Percentiles rank a stretch among this genome's conserved stretches.
These are phyloP conservation scores for Talaromyces adpressus DNA, from an alignment of 495 filamentous ascomycete species.

Conservation along the genomic window DNA sequence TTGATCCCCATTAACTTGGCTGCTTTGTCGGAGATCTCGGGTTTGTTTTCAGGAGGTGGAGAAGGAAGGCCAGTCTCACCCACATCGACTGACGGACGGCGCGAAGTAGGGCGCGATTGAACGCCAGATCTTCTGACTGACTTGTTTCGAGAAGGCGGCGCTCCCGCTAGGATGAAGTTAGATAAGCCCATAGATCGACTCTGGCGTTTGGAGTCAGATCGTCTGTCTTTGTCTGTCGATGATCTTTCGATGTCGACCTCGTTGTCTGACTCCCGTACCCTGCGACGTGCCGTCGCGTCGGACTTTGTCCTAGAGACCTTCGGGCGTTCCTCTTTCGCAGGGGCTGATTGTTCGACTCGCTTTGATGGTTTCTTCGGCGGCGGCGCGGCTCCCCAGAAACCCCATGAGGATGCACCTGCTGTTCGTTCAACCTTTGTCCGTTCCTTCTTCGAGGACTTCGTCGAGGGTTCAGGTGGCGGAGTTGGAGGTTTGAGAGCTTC, in stretches of 20 bases:
- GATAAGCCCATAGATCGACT: constrained; percentile 42
- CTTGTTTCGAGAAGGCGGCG: constrained; percentile 43
- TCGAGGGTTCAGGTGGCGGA: constrained; percentile 44
- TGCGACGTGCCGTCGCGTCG: constrained; percentile 25
- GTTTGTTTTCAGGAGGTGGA: constrained; percentile 45
- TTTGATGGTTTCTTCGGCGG: constrained; percentile 42
- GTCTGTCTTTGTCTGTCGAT: constrained; percentile 46
- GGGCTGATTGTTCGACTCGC: constrained; percentile 22
- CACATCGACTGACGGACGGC: constrained; percentile 44
- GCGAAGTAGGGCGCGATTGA: constrained; percentile 32
- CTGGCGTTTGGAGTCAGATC: constrained; percentile 35
- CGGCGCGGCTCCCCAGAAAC: constrained; percentile 48
- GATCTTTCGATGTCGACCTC: constrained; percentile 45
- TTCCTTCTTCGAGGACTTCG: constrained; percentile 49
- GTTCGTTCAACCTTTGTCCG: constrained; percentile 48
- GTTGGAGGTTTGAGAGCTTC: constrained; percentile 37
- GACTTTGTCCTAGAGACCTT: constrained; percentile 44
- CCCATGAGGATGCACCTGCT: constrained; percentile 45
- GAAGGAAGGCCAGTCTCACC: constrained; percentile 42
- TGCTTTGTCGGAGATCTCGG: constrained; percentile 46
- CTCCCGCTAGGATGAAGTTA: constrained; percentile 43
- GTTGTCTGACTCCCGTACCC: constrained; percentile 28
- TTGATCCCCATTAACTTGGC: constrained; percentile 53
- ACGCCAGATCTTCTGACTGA: constrained; percentile 34
- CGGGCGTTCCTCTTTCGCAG: constrained; percentile 25